Base-by-base conservation (phyloP, 148 eudicot genomes). In the Agrostemma githago region DNA sequence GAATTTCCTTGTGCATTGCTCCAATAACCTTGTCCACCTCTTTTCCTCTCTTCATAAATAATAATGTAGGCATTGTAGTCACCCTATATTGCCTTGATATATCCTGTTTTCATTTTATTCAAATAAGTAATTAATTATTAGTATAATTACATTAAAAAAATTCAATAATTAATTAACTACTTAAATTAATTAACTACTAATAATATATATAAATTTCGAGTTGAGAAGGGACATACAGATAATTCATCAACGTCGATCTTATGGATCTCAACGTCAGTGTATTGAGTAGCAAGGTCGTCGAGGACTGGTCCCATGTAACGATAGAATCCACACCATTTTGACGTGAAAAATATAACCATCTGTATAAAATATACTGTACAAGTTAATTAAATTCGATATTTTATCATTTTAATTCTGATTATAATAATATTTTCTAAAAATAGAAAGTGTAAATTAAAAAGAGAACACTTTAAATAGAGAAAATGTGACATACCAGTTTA, bases 191-290 rank as follows among this genome's bases (percentile, higher is more conserved):
- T 48, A 8, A 8, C 2, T 48, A 8, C 54, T 5, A 51, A 26
- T 26, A 26, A 11, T 4, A 51, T 11, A n/a, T 51, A 51, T 0
- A 51, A 51, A 3, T 12, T 51, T 38, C 11, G 58, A 61, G 42
- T 17, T 66, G 54, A 69, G 5, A 77, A 7, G 8, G 70, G 38
- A 12, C 78, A 4, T 93, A 89, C 98, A 51, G 68, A 64, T 48
- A 93, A 54, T 75, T 93, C 92, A 74, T 93, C 98, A 0, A 91
- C 92, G 54, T 93, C 97, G 53, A 93, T 85, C 86, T 87, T 91
- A 82, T 91, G 80, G 78, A 93, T 85, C 62, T 89, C 97, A 5
- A 88, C 87, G 10, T 88, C 89, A 4, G 85, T 68, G 75, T 84
- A 89, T 68, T 83, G 84, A 26, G 81, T 77, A 57, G 97, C 89